Base-by-base conservation (phyloP, 1,139 yeast species). In the Saccharomycopsis crataegensis region DNA sequence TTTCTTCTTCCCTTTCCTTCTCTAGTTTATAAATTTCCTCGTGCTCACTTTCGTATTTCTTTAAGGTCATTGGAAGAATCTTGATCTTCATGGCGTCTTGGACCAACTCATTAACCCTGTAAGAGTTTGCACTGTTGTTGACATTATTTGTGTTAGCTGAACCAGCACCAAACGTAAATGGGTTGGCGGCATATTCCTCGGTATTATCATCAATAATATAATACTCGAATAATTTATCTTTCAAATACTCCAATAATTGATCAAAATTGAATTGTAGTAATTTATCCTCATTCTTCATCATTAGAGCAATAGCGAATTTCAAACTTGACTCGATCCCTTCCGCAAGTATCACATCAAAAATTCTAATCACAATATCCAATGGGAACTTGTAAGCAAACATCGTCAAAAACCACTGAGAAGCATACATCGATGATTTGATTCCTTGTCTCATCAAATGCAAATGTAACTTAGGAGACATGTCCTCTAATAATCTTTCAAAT, bases 311-410 rank as follows among this genome's bases (percentile, higher is more conserved):
- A 0, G 95, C 90, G 67, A 93, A 84, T 63, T 87, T 82, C 62
- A 93, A 72, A 52, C 91, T 73, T 2, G 94, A 81, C 66, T 90
- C 97, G 53, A 84, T 72, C 36, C 98, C 98, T 69, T 91, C 96
- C 6, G 95, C 84, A 49, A 93, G 79, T 16, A 93, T 80, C 54
- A 87, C 79, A 70, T 93, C 98, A 65, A 81, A 86, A 46, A 93
- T 86, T 56, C 96, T 76, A 59, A 87, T 72, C 43, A 89, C 96
- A 62, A 89, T 83, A 54, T 82, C 86, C 52, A 88, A 71, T 12
- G 99, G 98, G 67, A 91, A 88, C 64, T 87, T 86, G 72, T 93
- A 93, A 12, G 96, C 96, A 70, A 93, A 93, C 61, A 93, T 77
- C 0, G 99, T 93, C 62, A 90, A 75, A 65, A 93, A 90, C 98